Percentiles rank a stretch among this genome's conserved stretches.
These are phyloP conservation scores for Protea cynaroides DNA, from an alignment of 164 flowering plant genomes.

Conservation along the genomic window DNA sequence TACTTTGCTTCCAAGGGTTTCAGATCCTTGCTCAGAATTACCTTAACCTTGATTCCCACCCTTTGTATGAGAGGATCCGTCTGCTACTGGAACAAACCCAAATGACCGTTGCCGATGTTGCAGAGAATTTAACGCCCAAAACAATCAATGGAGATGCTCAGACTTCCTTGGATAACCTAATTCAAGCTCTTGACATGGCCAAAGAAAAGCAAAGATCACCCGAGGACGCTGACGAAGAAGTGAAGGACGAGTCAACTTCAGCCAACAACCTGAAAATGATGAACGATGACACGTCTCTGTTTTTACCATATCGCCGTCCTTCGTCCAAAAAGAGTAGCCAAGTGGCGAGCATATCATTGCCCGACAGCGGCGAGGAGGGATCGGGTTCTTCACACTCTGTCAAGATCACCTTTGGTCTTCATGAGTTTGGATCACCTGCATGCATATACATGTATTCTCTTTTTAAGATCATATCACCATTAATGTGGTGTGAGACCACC, in stretches of 20 bases:
- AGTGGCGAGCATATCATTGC: too few species aligned
- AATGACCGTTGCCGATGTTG: conserved; percentile 56
- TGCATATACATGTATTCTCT: too few species aligned
- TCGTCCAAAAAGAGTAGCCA: too few species aligned
- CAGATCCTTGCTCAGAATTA: conserved; percentile 55
- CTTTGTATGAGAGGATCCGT: conserved; percentile 20
- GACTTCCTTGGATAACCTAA: conserved; percentile 4
- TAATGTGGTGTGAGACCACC: too few species aligned
- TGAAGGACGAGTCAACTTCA: neutral
- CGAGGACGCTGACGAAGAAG: neutral
- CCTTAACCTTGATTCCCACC: conserved; percentile 29
- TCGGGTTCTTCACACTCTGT: too few species aligned
- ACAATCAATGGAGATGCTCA: neutral
- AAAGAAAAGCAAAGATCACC: neutral
- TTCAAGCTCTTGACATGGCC: conserved; percentile 5
- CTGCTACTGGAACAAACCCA: conserved; percentile 24
- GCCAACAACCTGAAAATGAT: neutral
- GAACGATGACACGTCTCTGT: neutral
- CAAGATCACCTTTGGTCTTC: too few species aligned
- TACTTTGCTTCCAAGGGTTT: conserved; percentile 41
- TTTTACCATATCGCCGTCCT: too few species aligned
- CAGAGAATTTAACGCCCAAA: conserved; percentile 45
- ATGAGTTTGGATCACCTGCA: too few species aligned
- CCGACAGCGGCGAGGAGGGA: too few species aligned
- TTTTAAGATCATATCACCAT: too few species aligned